Evolutionary conservation across 805 yeast genomes (phyloP).

Genomic region (Metschnikowia chrysomelidarum): DNA sequence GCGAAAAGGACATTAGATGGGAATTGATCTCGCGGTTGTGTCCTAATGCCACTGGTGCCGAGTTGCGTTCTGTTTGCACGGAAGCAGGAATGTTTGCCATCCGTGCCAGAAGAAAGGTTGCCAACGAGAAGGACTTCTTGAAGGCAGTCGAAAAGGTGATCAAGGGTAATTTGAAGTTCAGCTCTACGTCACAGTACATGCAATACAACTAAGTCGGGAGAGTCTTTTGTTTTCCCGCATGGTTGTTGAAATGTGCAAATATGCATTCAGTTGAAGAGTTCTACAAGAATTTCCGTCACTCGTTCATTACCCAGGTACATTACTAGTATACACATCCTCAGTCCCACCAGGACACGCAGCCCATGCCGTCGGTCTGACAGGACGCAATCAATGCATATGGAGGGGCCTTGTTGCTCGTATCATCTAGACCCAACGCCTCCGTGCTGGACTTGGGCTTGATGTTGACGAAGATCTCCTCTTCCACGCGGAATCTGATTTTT

Average conservation of each 20-base stretch:
- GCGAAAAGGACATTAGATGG: constrained; percentile 97
- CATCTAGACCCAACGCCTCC: constrained; percentile 43
- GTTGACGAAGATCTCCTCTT: constrained; percentile 81
- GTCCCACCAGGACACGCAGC: constrained; percentile 97
- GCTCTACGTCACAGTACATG: constrained; percentile 97
- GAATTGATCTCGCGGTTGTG: constrained; percentile 95
- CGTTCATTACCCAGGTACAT: neutral
- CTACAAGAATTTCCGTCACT: too few relatives aligned
- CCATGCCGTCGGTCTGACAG: constrained; percentile 96
- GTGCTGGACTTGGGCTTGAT: constrained; percentile 75
- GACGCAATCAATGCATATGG: constrained; percentile 86
- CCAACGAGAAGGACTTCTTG: constrained; percentile 95
- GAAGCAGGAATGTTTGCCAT: constrained; percentile 99
- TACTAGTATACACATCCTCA: constrained; percentile 18
- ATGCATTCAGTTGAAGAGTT: too few relatives aligned
- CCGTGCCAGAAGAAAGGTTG: constrained; percentile 96
- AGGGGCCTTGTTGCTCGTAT: constrained; percentile 49
- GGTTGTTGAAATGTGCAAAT: neutral
- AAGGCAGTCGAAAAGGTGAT: constrained; percentile 98
- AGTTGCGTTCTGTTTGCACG: constrained; percentile 95
- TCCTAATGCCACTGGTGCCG: constrained; percentile 99
- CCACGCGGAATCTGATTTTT: constrained; percentile 86
- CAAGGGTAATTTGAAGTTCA: constrained; percentile 96
- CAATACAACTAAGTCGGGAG: constrained; percentile 72
- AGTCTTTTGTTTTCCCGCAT: neutral